Conservation (phyloP, 139 green algal genomes). For the Dunaliella primolecta region DNA sequence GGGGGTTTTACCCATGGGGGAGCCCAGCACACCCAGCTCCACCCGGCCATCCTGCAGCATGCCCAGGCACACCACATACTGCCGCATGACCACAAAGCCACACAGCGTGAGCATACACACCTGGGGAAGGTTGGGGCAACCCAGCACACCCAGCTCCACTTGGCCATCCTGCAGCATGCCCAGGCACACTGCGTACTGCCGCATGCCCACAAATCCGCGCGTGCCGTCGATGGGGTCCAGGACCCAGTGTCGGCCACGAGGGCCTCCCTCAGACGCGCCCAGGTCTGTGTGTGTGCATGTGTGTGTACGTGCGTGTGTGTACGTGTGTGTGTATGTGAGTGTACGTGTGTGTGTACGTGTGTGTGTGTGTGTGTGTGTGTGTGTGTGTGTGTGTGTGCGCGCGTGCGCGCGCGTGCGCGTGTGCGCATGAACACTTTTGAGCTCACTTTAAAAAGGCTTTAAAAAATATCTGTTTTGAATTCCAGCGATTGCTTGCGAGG, state of each 20-base stretch:
- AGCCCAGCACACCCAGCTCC: conserved; percentile 88
- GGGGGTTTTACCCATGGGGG: too few relatives aligned
- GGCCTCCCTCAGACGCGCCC: conserved; percentile 66
- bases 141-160: conserved; percentile 83
- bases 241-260: conserved; percentile 81
- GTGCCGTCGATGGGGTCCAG: conserved; percentile 95
- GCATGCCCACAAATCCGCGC: conserved; percentile 87
- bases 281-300: conserved; percentile 51
- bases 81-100: conserved; percentile 13
- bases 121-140: conserved; percentile 93
- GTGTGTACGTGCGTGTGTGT: not conserved
- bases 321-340: not conserved
- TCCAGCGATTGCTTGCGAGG: too few relatives aligned
- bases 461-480: too few relatives aligned
- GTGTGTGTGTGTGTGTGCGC: too few relatives aligned
- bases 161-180: conserved; percentile 70
- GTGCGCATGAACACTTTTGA: too few relatives aligned
- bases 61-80: conserved; percentile 93
- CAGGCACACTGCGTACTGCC: conserved; percentile 94
- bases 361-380: not conserved
- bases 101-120: not conserved
- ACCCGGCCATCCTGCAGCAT: conserved; percentile 64
- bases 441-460: too few relatives aligned
- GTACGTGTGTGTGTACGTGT: too few relatives aligned
- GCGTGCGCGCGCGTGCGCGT: too few relatives aligned